A percentile compares a stretch with the other conserved stretches of the same genome.
Evolutionary conservation across 2,329 filamentous ascomycete species (phyloP).

Genomic region (Beauveria sp.): DNA sequence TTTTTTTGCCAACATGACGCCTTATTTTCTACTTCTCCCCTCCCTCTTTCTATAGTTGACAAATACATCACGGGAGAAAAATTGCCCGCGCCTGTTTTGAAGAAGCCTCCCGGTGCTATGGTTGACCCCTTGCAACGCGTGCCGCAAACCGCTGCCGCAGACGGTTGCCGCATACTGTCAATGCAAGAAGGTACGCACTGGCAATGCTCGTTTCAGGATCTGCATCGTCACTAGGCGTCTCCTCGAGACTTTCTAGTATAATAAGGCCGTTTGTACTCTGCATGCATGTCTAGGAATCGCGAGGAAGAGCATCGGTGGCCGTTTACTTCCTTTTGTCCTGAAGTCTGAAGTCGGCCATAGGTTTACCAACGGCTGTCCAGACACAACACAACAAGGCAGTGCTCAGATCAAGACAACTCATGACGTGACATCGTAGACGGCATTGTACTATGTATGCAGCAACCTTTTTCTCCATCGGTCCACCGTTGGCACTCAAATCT

Average conservation of each 20-base stretch:
- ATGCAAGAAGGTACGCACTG: background rate
- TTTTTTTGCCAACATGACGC: background rate
- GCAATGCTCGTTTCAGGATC: background rate
- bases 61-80: background rate
- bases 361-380: no score
- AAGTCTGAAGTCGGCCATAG: no score
- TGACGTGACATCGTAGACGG: background rate
- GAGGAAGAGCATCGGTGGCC: no score
- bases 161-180: background rate
- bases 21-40: background rate
- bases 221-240: background rate
- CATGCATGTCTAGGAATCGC: no score
- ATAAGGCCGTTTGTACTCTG: no score
- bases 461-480: background rate
- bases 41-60: background rate
- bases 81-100: background rate
- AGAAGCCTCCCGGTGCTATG: no score
- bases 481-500: slow-evolving; percentile 41
- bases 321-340: no score
- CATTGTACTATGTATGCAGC: background rate
- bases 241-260: no score
- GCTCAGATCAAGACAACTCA: background rate
- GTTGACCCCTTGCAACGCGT: background rate
- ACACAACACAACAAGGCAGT: background rate
- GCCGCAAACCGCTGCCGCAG: background rate